Percentiles rank a stretch among this genome's conserved stretches.
phyloP scores from a whole-genome alignment of 2,329 filamentous ascomycete species.

The Aspergillus candidus region DNA sequence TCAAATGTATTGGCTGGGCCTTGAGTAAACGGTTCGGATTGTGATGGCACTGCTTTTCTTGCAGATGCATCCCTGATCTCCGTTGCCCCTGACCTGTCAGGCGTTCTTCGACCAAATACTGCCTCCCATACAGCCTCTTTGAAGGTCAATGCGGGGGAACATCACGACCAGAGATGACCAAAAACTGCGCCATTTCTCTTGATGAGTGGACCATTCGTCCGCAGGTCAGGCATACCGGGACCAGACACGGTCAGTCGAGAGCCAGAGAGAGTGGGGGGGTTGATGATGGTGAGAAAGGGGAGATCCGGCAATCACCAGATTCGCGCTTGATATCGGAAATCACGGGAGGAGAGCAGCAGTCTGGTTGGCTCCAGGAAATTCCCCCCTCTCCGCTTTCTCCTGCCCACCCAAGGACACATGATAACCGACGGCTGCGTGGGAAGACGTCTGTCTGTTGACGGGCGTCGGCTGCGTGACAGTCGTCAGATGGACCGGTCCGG shows the following conservation, averaged over 20 bases:
- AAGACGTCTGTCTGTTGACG: constrained; percentile 8
- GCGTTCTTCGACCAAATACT: no score
- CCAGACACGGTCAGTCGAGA: no score
- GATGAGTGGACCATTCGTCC: no score
- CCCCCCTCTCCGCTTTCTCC: background rate
- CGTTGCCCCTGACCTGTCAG: no score
- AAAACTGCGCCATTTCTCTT: constrained; percentile 11
- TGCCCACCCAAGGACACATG: constrained; percentile 8
- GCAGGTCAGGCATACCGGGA: no score
- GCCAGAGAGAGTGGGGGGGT: no score
- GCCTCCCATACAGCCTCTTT: no score
- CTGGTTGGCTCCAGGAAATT: no score
- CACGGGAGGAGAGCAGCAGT: no score
- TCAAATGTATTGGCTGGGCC: constrained; percentile 13
- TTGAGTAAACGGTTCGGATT: constrained; percentile 9
- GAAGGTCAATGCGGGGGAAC: no score
- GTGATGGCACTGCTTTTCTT: constrained; percentile 20
- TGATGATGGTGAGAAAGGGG: no score
- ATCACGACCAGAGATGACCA: constrained; percentile 4
- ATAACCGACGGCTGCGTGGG: constrained; percentile 5
- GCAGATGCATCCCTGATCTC: constrained; percentile 14
- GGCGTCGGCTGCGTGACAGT: constrained; percentile 12
- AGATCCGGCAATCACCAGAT: no score
- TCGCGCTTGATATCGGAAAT: constrained; percentile 8
- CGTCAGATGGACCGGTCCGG: constrained; percentile 17